Percentiles rank a stretch among this genome's conserved stretches.
Conservation (phyloP, 2,329 filamentous ascomycete species). For the Exophiala viscosa region DNA sequence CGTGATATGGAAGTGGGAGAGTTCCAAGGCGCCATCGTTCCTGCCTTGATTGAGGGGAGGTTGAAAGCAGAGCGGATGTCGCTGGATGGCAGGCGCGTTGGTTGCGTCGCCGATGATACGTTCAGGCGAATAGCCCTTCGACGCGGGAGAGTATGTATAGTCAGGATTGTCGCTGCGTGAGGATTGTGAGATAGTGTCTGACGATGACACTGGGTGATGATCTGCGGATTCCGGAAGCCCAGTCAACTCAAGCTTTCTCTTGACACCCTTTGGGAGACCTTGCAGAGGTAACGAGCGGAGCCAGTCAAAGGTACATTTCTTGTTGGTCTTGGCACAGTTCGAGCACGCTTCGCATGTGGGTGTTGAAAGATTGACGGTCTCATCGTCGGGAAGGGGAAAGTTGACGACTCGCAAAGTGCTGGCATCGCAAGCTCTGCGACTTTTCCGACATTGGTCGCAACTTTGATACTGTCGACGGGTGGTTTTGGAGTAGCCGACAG, state of each 20-base stretch:
- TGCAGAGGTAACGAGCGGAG: slow-evolving; percentile 32
- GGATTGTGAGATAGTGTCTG: not conserved
- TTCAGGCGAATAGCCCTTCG: too few relatives aligned
- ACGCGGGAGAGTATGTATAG: not conserved
- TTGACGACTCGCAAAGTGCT: slow-evolving; percentile 15
- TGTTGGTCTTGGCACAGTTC: slow-evolving; percentile 45
- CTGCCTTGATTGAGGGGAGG: too few relatives aligned
- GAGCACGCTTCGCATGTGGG: slow-evolving; percentile 31
- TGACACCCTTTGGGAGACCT: slow-evolving; percentile 23
- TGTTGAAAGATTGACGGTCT: slow-evolving; percentile 12
- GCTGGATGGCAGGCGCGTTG: too few relatives aligned
- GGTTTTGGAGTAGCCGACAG: slow-evolving; percentile 18
- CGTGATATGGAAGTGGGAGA: too few relatives aligned
- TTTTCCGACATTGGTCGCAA: slow-evolving; percentile 23
- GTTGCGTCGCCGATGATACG: too few relatives aligned
- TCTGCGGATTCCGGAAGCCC: not conserved
- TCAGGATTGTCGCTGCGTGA: too few relatives aligned
- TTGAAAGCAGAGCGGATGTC: too few relatives aligned
- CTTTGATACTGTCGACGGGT: slow-evolving; percentile 40
- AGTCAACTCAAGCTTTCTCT: slow-evolving; percentile 18
- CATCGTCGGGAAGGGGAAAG: slow-evolving; percentile 14
- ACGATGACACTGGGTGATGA: not conserved
- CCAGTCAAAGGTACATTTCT: slow-evolving; percentile 46
- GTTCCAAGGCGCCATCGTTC: too few relatives aligned
- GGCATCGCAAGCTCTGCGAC: slow-evolving; percentile 21